These are phyloP conservation scores for Brassica incana DNA, from an alignment of 345 rosid genomes.

Conservation along the genomic window DNA sequence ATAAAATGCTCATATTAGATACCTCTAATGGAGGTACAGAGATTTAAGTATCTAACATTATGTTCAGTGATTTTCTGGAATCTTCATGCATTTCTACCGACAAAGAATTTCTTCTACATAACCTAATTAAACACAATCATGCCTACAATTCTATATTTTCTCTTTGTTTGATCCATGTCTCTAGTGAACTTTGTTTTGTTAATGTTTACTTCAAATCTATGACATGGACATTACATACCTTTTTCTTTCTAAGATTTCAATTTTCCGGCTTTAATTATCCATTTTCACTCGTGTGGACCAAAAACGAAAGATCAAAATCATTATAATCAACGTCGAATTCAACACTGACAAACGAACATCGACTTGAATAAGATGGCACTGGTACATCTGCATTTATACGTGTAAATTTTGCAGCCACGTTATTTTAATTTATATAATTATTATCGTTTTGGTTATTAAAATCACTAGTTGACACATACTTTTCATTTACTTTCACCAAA, in stretches of 20 bases:
- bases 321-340: constrained; percentile 20
- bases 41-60: not conserved
- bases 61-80: not conserved
- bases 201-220: constrained; percentile 29
- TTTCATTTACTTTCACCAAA: constrained; percentile 8
- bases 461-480: constrained; percentile 5
- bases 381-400: constrained; percentile 31
- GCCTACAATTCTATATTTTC: not conserved
- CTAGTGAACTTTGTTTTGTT: constrained; percentile 25
- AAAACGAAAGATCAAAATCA: constrained; percentile 35
- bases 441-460: constrained; percentile 10
- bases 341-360: constrained; percentile 31
- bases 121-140: constrained; percentile 21
- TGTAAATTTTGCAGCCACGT: constrained; percentile 35
- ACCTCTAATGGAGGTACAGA: not conserved
- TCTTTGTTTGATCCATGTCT: constrained; percentile 27
- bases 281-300: constrained; percentile 41
- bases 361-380: constrained; percentile 26
- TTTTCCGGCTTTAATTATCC: constrained; percentile 28
- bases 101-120: not conserved
- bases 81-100: not conserved
- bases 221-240: constrained; percentile 34
- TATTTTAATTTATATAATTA: not conserved
- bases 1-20: not conserved
- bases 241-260: constrained; percentile 23